These are phyloP conservation scores for Globisporangium barbulae DNA, from an alignment of 352 stramenopile genomes.

Conservation along the genomic window DNA sequence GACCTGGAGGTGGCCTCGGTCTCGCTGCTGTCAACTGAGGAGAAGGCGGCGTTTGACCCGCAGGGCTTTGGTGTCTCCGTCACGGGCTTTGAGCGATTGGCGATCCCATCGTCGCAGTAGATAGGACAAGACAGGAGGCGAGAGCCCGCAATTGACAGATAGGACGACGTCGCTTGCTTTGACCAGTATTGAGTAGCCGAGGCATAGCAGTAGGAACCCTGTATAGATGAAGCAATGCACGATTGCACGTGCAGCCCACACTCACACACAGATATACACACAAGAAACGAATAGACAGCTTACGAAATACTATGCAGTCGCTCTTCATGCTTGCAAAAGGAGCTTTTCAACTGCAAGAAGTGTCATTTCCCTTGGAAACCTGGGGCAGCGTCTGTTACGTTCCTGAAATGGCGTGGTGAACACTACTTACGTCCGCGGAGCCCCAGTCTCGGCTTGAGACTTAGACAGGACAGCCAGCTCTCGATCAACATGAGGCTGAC, in stretches of 20 bases:
- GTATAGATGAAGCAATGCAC: background rate
- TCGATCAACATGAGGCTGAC: too few species aligned
- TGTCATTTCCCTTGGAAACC: too few species aligned
- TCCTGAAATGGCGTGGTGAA: background rate
- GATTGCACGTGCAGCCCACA: background rate
- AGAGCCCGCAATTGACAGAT: background rate
- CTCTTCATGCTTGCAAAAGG: too few species aligned
- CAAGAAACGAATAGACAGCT: background rate
- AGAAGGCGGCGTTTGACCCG: constrained; percentile 48
- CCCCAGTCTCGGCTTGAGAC: background rate
- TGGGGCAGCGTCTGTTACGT: too few species aligned
- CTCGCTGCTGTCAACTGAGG: constrained; percentile 37
- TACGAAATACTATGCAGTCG: background rate
- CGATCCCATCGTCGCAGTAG: constrained; percentile 7
- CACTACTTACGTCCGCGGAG: background rate
- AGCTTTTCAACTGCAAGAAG: too few species aligned
- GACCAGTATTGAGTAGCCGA: background rate
- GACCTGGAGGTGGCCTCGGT: constrained; percentile 59
- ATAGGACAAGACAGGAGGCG: background rate
- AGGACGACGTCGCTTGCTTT: too few species aligned
- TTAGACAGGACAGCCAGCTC: background rate
- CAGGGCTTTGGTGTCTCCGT: constrained; percentile 64
- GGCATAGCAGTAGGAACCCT: background rate
- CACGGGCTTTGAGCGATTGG: constrained; percentile 22
- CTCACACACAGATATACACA: background rate